Evolutionary conservation across 1,139 yeast genomes (phyloP).

Genomic region (Wickerhamomyces sp.): DNA sequence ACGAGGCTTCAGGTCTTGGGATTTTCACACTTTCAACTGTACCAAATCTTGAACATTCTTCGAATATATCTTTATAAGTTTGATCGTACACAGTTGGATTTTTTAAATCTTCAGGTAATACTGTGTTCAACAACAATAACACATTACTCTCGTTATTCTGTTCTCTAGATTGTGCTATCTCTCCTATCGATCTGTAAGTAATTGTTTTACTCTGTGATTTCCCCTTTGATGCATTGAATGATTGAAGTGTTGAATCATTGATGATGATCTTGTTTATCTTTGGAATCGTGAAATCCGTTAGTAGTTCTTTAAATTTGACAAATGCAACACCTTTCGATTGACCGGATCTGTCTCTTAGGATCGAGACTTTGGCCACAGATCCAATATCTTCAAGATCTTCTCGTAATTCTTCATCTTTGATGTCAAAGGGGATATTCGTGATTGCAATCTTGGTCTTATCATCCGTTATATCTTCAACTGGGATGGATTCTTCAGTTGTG

Average conservation of each 20-base stretch:
- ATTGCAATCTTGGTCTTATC: slow-evolving; percentile 32
- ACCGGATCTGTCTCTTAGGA: slow-evolving; percentile 30
- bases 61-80: slow-evolving; percentile 45
- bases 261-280: slow-evolving; percentile 27
- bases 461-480: slow-evolving; percentile 23
- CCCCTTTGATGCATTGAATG: slow-evolving; percentile 19
- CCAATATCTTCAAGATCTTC: slow-evolving; percentile 30
- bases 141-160: slow-evolving; percentile 40
- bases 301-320: slow-evolving; percentile 29
- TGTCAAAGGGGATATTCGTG: slow-evolving; percentile 35
- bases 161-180: slow-evolving; percentile 17
- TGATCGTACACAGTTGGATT: slow-evolving; percentile 47
- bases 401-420: slow-evolving; percentile 32
- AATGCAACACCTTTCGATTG: slow-evolving; percentile 41
- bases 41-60: slow-evolving; percentile 51
- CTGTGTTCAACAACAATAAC: slow-evolving; percentile 59
- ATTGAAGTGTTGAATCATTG: slow-evolving; percentile 22
- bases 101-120: slow-evolving; percentile 58
- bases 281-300: slow-evolving; percentile 14
- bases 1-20: slow-evolving; percentile 61
- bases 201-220: slow-evolving; percentile 17
- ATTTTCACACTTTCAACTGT: slow-evolving; percentile 49
- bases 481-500: slow-evolving; percentile 11
- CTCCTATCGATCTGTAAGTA: slow-evolving; percentile 26
- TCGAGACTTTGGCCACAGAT: slow-evolving; percentile 21